Conservation (phyloP, 129 eudicot genomes). For the Silybum marianum region DNA sequence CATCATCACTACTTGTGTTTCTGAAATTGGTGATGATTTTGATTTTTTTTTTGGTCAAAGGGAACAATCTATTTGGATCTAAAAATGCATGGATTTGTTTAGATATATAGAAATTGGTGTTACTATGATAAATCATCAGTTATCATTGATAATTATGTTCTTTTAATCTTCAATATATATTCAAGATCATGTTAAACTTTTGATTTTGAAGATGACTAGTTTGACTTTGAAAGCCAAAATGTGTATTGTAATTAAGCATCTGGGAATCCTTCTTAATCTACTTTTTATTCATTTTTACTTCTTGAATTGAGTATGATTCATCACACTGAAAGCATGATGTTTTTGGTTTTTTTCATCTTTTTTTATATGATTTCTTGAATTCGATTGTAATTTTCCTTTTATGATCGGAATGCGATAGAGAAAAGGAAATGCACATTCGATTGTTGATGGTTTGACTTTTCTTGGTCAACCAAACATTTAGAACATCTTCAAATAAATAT, state of each 20-base stretch:
- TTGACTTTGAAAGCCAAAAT: background rate
- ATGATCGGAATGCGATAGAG: background rate
- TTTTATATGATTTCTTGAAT: background rate
- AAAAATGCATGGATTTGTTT: background rate
- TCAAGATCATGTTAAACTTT: slow-evolving; percentile 18
- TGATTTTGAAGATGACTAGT: background rate
- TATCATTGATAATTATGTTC: background rate
- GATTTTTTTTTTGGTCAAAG: background rate
- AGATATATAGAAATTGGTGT: background rate
- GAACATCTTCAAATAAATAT: background rate
- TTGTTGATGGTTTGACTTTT: slow-evolving; percentile 11
- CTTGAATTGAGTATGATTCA: background rate
- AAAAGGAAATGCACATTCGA: background rate
- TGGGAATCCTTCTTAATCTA: background rate
- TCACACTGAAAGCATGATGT: background rate
- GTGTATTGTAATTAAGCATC: background rate
- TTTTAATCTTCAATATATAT: slow-evolving; percentile 3
- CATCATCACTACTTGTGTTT: background rate
- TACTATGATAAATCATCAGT: background rate
- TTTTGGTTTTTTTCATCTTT: background rate
- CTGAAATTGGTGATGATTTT: background rate
- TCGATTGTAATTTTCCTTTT: background rate
- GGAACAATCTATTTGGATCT: background rate
- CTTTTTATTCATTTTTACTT: background rate
- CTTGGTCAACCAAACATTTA: background rate